Evolutionary conservation across 2,329 filamentous ascomycete species (phyloP).

Genomic region (Elsinoe necatrix): DNA sequence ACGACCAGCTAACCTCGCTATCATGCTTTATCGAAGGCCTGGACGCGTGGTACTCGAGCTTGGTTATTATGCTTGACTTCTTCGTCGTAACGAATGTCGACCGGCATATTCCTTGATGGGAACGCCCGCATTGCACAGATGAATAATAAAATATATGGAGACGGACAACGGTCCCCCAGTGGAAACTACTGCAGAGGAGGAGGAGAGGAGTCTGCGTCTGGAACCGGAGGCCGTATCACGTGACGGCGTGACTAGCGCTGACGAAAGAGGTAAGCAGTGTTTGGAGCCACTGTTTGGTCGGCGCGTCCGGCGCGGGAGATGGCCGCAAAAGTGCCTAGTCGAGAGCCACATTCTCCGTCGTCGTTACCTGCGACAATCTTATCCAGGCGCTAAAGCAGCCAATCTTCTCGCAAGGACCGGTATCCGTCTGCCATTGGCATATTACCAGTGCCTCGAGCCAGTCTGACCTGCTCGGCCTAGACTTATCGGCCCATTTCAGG

Average conservation of each 20-base stretch:
- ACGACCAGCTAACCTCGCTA: background rate
- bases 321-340: background rate
- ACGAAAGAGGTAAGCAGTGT: constrained; percentile 5
- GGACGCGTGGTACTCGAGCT: background rate
- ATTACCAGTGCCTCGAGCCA: constrained; percentile 4
- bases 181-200: constrained; percentile 7
- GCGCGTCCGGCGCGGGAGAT: constrained; percentile 10
- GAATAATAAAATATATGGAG: background rate
- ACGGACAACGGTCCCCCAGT: constrained; percentile 3
- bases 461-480: constrained; percentile 2
- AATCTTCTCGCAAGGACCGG: constrained; percentile 6
- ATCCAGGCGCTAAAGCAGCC: constrained; percentile 14
- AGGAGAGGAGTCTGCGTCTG: background rate
- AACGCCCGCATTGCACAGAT: background rate
- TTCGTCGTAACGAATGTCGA: background rate
- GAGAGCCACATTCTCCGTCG: constrained; percentile 12
- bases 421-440: constrained; percentile 14
- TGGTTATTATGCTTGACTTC: background rate
- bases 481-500: constrained; percentile 3
- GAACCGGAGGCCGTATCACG: background rate
- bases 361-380: constrained; percentile 17
- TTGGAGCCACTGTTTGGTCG: constrained; percentile 8
- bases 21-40: background rate
- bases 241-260: constrained; percentile 10
- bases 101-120: background rate